Conservation (phyloP, 352 stramenopile genomes). For the Pythium diclinum region DNA sequence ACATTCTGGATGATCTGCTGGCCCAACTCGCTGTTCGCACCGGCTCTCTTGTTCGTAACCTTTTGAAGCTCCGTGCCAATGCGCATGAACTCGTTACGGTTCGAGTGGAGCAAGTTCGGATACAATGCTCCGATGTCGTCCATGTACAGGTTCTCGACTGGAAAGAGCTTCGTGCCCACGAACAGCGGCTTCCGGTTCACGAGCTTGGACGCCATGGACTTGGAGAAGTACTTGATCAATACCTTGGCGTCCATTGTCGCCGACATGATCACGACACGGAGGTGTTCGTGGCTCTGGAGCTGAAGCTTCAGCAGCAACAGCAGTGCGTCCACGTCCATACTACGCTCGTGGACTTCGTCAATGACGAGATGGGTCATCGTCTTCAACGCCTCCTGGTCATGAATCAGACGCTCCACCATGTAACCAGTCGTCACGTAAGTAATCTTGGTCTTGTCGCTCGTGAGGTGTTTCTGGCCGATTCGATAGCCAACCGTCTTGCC, state of each 20-base stretch:
- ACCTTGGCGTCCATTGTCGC: slow-evolving; percentile 94
- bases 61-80: slow-evolving; percentile 42
- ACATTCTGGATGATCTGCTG: slow-evolving; percentile 52
- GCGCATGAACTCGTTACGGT: slow-evolving; percentile 43
- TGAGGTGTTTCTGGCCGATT: slow-evolving; percentile 89
- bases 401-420: slow-evolving; percentile 93
- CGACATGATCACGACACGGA: slow-evolving; percentile 95
- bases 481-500: slow-evolving; percentile 75
- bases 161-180: slow-evolving; percentile 78
- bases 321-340: slow-evolving; percentile 95
- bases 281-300: slow-evolving; percentile 51
- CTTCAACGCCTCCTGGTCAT: slow-evolving; percentile 86
- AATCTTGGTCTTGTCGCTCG: slow-evolving; percentile 89
- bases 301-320: slow-evolving; percentile 89
- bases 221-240: slow-evolving; percentile 85
- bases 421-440: slow-evolving; percentile 98
- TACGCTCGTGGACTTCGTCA: slow-evolving; percentile 94
- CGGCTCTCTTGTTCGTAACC: slow-evolving; percentile 24
- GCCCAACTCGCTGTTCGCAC: slow-evolving; percentile 48
- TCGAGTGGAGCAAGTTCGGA: slow-evolving; percentile 33
- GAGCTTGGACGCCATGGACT: slow-evolving; percentile 49
- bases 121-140: slow-evolving; percentile 47
- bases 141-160: slow-evolving; percentile 63
- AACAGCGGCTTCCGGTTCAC: slow-evolving; percentile 64
- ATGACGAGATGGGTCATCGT: slow-evolving; percentile 94